Conservation (phyloP, 208 protist genomes). For the Angomonas ambiguus region DNA sequence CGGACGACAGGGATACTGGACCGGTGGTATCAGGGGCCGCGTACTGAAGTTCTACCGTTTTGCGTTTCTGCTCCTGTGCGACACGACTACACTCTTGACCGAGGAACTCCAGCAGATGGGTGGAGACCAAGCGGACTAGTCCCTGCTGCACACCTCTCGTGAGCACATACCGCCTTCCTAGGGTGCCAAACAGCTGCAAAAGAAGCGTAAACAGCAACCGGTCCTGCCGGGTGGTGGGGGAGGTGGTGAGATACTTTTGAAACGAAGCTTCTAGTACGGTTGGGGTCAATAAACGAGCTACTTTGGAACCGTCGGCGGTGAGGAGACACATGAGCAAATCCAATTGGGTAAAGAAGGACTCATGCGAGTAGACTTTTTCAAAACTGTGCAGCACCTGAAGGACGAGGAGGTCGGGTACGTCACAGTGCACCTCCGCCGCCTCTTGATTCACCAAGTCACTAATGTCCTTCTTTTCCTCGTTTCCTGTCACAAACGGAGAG, state of each 20-base stretch:
- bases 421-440: slow-evolving; percentile 21
- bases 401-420: slow-evolving; percentile 26
- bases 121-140: neutral
- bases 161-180: neutral
- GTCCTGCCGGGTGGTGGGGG: slow-evolving; percentile 59
- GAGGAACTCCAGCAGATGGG: neutral
- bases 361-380: slow-evolving; percentile 35
- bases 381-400: slow-evolving; percentile 31
- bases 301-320: slow-evolving; percentile 31
- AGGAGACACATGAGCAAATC: slow-evolving; percentile 71
- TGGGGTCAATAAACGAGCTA: slow-evolving; percentile 30
- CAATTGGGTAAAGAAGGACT: slow-evolving; percentile 57
- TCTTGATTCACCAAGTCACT: slow-evolving; percentile 38
- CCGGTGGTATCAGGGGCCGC: neutral
- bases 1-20: neutral
- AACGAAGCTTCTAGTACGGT: slow-evolving; percentile 29
- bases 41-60: neutral
- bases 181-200: slow-evolving; percentile 50
- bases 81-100: neutral
- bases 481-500: neutral
- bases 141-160: neutral
- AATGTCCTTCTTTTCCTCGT: slow-evolving; percentile 16
- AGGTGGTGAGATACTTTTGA: slow-evolving; percentile 40
- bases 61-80: neutral
- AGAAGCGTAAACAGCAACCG: slow-evolving; percentile 61